Base-by-base conservation (phyloP, 1,284 basidiomycete genomes). In the Fomes fomentarius region DNA sequence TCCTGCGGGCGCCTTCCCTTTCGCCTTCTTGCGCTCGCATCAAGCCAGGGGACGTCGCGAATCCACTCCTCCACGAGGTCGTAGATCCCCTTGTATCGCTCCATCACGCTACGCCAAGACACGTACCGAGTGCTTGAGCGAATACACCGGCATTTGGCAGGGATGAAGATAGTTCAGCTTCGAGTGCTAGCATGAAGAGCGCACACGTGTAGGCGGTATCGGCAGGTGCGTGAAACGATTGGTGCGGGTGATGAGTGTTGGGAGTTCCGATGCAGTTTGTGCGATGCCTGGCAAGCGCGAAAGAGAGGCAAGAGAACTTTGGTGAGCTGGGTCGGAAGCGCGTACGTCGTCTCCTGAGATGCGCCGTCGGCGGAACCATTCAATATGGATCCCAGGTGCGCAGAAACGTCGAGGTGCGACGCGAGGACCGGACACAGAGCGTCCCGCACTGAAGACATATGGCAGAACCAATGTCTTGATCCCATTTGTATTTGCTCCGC, bases 1-100 rank as follows among this genome's bases (percentile, higher is more conserved):
- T 4, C 79, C 78, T 30, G 69, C 70, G 52, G 75, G 44, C 26
- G 47, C 49, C 25, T 59, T 48, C 25, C 63, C 64, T 39, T 61
- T 62, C n/a, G 57, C 61, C 26, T 65, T 74, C 26, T 66, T 71
- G 51, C 67, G 66, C 49, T 73, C 70, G 79, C 70, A 49, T 69
- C 63, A 2, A 90, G 72, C 88, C 90, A 93, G 3, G 88, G 86
- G 3, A 93, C 74, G 25, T 82, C 77, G 48, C 77, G 74, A n/a
- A 83, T 79, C 76, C 81, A 84, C 46, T 77, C 73, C 37, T 79
- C 78, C 31, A 91, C 70, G 41, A 80, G 70, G 58, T 85, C 81
- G 62, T 83, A 83, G 21, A 89, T 69, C 44, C 76, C 64, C 66
- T 85, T 85, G 70, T 91, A 91, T 6, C 89, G 81, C 44, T 80